Conservation (phyloP, 129 eudicot genomes). For the Saussurea involucrata region DNA sequence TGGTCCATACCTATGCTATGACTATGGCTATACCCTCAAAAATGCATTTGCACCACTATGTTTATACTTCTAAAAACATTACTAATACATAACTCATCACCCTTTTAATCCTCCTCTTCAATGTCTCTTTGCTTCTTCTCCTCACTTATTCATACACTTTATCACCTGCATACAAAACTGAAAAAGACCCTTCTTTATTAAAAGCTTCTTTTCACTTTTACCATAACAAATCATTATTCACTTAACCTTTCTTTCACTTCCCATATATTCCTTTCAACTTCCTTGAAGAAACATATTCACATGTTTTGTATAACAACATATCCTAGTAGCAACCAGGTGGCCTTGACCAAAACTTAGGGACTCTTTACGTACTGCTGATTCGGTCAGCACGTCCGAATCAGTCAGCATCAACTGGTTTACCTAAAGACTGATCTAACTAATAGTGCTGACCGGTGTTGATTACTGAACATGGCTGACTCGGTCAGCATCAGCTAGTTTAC, state of each 20-base stretch:
- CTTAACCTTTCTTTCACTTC: neutral
- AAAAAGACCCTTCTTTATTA: constrained; percentile 17
- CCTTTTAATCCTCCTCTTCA: constrained; percentile 23
- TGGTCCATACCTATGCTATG: constrained; percentile 17
- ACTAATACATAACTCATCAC: constrained; percentile 9
- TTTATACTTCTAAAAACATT: constrained; percentile 8
- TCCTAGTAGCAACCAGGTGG: neutral
- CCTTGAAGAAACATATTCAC: neutral
- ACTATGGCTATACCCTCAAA: neutral
- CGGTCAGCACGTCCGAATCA: neutral
- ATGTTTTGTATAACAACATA: neutral
- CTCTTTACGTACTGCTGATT: neutral
- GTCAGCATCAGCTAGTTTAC: neutral
- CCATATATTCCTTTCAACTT: neutral
- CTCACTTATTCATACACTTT: constrained; percentile 22
- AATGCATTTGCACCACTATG: constrained; percentile 25
- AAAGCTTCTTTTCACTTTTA: constrained; percentile 22
- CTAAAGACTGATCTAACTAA: neutral
- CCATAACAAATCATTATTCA: constrained; percentile 13
- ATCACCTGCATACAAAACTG: constrained; percentile 20
- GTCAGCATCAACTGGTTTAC: neutral
- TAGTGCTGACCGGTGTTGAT: neutral
- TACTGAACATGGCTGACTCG: too few species aligned
- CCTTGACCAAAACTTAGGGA: neutral
- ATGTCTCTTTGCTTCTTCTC: constrained; percentile 24